Base-by-base conservation (phyloP, 345 rosid species). In the Corchorus olitorius region DNA sequence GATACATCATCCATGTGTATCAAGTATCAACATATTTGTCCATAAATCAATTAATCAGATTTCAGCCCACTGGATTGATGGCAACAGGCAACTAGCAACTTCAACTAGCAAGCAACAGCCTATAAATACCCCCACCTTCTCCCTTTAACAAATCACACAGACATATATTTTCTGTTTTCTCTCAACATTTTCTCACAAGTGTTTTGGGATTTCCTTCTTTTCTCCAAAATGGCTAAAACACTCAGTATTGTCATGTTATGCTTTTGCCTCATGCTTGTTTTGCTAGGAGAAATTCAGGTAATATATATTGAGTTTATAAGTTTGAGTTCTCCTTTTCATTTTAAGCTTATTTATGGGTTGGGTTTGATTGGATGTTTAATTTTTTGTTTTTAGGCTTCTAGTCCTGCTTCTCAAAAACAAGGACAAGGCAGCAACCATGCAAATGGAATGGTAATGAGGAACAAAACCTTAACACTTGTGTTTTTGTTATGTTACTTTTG, bases 401-500 rank as follows among this genome's bases (percentile, higher is more conserved):
- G 33, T 14, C 55, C 58, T 12, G 54, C 71, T 69, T 15, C 73
- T 50, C 73, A 33, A 15, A 33, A 50, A 50, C 73, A 69, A 50
- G 6, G 39, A 33, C 73, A 50, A 50, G 73, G 73, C 45, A 69
- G 73, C 22, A 69, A 15, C 73, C 73, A 50, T 15, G 56, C 59
- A 69, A 69, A 22, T 15, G 73, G 55, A 69, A 69, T 65, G 69
- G 73, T 33, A 48, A 43, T 33, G n/a, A 49, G 11, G 22, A 37
- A 1, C 67, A 3, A 16, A 63, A 10, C 7, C 9, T 8, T 2
- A 16, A 1, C 33, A 8, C 3, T 65, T 27, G 1, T 60, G 14
- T 12, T 27, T 27, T 12, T 11, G 7, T 4, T 60, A 10, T 46
- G n/a, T 49, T 49, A 27, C 27, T 27, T 27, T 27, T 27, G 27